These are phyloP conservation scores for Chalciporus piperatus DNA, from an alignment of 768 basidiomycete species.

Conservation along the genomic window DNA sequence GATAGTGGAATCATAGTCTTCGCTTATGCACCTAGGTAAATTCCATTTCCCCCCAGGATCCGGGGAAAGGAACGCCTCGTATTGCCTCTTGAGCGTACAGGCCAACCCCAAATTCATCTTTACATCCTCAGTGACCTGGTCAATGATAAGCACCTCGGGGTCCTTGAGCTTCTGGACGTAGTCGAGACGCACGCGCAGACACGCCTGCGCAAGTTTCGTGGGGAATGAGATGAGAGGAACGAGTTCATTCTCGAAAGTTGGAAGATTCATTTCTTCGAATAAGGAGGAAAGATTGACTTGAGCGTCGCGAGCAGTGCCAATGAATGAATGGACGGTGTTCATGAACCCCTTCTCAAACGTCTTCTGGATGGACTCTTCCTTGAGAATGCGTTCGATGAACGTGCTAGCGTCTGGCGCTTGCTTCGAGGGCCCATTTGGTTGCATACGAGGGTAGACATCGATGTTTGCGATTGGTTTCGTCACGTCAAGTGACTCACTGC, in stretches of 20 bases:
- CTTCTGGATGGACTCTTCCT: constrained; percentile 94
- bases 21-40: constrained; percentile 82
- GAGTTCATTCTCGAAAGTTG: constrained; percentile 85
- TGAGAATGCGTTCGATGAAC: constrained; percentile 91
- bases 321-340: constrained; percentile 81
- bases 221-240: constrained; percentile 95
- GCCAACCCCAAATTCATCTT: constrained; percentile 89
- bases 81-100: constrained; percentile 93
- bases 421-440: constrained; percentile 38
- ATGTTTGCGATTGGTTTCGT: constrained; percentile 71
- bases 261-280: constrained; percentile 87
- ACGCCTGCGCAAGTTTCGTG: constrained; percentile 89
- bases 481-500: constrained; percentile 87
- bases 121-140: constrained; percentile 92
- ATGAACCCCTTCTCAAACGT: constrained; percentile 91
- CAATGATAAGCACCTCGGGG: constrained; percentile 85
- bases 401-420: constrained; percentile 64
- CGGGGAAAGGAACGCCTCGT: constrained; percentile 85
- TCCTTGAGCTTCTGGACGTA: constrained; percentile 86
- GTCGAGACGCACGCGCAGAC: constrained; percentile 83
- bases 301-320: constrained; percentile 81
- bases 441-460: constrained; percentile 40
- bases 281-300: constrained; percentile 75
- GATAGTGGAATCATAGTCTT: constrained; percentile 88
- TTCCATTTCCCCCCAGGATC: constrained; percentile 88